These are phyloP conservation scores for Sporisorium scitamineum DNA, from an alignment of 1,284 basidiomycete species.

Conservation along the genomic window DNA sequence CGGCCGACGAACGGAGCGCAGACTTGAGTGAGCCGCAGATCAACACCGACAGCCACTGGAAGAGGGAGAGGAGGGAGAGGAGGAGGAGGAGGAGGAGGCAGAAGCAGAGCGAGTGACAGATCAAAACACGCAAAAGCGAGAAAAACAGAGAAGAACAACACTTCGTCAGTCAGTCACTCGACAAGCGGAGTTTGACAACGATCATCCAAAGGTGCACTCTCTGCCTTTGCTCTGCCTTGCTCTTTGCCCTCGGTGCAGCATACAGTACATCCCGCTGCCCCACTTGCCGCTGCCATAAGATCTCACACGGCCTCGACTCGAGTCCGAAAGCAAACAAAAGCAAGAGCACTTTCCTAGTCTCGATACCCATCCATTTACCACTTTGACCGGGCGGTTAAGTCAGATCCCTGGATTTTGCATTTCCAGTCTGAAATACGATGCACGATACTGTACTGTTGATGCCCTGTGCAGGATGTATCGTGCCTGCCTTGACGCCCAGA, in stretches of 20 bases:
- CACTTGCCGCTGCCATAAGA: neutral
- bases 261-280: neutral
- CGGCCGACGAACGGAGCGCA: slow-evolving; percentile 10
- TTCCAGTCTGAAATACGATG: neutral
- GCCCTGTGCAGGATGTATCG: slow-evolving; percentile 9
- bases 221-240: neutral
- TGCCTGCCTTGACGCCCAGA: slow-evolving; percentile 15
- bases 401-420: neutral
- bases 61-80: too few species aligned
- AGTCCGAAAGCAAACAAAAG: neutral
- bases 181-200: slow-evolving; percentile 30
- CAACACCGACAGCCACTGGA: slow-evolving; percentile 14
- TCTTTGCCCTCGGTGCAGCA: neutral
- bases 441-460: neutral
- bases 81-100: too few species aligned
- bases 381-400: neutral
- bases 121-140: slow-evolving; percentile 27
- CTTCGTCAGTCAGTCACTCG: neutral
- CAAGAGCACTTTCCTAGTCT: neutral
- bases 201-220: slow-evolving; percentile 34
- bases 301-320: neutral
- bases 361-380: neutral
- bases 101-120: slow-evolving; percentile 17
- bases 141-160: slow-evolving; percentile 14
- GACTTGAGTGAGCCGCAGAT: too few species aligned